Evolutionary conservation across 441 rosid genomes (phyloP).

Genomic region (Flueggea neowawraea): DNA sequence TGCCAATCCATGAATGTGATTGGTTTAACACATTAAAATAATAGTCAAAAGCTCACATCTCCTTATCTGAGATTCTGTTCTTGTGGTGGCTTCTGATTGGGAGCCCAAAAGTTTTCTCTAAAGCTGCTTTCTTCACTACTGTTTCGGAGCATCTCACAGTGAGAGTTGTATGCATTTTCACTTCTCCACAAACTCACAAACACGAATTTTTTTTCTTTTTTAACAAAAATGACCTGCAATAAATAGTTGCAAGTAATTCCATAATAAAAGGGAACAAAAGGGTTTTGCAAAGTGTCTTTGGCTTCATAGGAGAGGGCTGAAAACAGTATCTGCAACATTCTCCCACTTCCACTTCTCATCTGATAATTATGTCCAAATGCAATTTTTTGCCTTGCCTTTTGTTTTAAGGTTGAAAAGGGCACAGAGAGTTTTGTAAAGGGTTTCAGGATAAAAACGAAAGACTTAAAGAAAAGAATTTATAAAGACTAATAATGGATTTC

Average conservation of each 20-base stretch:
- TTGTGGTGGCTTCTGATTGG: conserved; percentile 52
- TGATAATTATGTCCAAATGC: not conserved
- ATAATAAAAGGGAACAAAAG: too few relatives aligned
- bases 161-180: conserved; percentile 20
- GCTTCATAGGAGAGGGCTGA: conserved; percentile 14
- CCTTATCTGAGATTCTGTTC: conserved; percentile 65
- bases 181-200: conserved; percentile 14
- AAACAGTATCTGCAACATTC: conserved; percentile 25
- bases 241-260: too few relatives aligned
- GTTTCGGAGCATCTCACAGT: conserved; percentile 47
- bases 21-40: conserved; percentile 15
- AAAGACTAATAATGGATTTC: conserved; percentile 16
- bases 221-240: too few relatives aligned
- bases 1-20: not conserved
- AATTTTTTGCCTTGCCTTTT: conserved; percentile 1
- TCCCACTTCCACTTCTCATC: conserved; percentile 13
- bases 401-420: conserved; percentile 17
- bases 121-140: conserved; percentile 42
- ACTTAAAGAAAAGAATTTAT: conserved; percentile 8
- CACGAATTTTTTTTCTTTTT: too few relatives aligned
- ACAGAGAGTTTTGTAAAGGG: conserved; percentile 10
- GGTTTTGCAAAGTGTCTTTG: not conserved
- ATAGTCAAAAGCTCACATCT: conserved; percentile 46
- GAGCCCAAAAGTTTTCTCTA: conserved; percentile 35
- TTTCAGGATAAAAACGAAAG: not conserved